Evolutionary conservation across 371 early-diverging fungal species (phyloP).

Genomic region (Rozella allomycis): DNA sequence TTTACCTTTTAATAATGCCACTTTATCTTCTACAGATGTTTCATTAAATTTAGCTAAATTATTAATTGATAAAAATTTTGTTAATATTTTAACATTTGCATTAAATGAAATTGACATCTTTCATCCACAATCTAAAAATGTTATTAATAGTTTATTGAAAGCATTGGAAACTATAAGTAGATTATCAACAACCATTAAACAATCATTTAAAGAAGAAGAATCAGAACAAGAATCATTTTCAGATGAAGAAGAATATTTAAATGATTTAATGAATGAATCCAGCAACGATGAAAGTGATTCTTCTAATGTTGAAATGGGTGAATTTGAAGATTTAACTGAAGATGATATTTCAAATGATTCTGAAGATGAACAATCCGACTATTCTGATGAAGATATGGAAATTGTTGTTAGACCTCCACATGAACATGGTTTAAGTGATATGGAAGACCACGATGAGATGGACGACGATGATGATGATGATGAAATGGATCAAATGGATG

Average conservation of each 20-base stretch:
- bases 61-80: conserved; percentile 76
- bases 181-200: conserved; percentile 16
- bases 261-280: conserved; percentile 11
- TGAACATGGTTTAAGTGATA: conserved; percentile 30
- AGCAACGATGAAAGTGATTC: neutral
- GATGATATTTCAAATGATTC: conserved; percentile 32
- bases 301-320: conserved; percentile 4
- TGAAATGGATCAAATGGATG: conserved; percentile 12
- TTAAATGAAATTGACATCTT: conserved; percentile 68
- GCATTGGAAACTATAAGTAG: conserved; percentile 72
- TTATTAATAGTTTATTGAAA: conserved; percentile 51
- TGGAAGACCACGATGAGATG: conserved; percentile 22
- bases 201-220: conserved; percentile 11
- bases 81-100: conserved; percentile 47
- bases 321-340: conserved; percentile 22
- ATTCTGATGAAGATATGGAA: conserved; percentile 34
- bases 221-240: conserved; percentile 6
- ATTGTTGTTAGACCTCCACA: conserved; percentile 30
- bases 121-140: conserved; percentile 51
- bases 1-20: conserved; percentile 7
- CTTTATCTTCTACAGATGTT: conserved; percentile 22
- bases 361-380: conserved; percentile 31
- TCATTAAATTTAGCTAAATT: conserved; percentile 42
- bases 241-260: conserved; percentile 33
- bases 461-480: conserved; percentile 14